Evolutionary conservation across 306 rosid genomes (phyloP).

Genomic region (Luffa acutangula): DNA sequence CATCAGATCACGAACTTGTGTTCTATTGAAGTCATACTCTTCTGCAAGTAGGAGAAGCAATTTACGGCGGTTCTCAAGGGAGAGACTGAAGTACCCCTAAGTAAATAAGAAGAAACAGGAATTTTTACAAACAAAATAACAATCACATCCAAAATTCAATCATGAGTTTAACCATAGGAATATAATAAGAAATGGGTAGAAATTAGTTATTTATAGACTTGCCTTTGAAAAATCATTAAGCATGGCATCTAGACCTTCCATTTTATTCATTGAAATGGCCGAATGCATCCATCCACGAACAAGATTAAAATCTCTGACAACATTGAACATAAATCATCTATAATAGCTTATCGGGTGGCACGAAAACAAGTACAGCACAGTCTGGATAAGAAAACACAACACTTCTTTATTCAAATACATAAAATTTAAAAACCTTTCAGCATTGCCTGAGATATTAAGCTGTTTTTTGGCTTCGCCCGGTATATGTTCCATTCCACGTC

Average conservation of each 20-base stretch:
- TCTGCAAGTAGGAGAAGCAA: conserved; percentile 62
- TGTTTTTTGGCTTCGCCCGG: conserved; percentile 18
- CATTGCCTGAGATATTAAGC: conserved; percentile 19
- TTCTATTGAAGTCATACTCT: conserved; percentile 76
- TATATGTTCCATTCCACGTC: conserved; percentile 5
- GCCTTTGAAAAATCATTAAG: conserved; percentile 74
- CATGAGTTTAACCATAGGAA: background rate
- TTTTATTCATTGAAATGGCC: conserved; percentile 65
- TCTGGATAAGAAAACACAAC: background rate
- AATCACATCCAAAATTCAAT: background rate
- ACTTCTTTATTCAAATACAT: background rate
- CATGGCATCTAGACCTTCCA: conserved; percentile 54
- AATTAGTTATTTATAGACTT: background rate
- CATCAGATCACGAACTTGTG: conserved; percentile 58
- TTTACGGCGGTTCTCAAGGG: conserved; percentile 47
- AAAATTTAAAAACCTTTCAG: conserved; percentile 38
- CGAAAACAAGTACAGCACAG: background rate
- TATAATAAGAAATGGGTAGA: background rate
- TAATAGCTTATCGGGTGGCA: background rate
- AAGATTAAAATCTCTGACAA: conserved; percentile 43
- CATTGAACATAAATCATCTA: background rate
- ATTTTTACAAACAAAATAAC: conserved; percentile 8
- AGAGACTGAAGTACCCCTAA: conserved; percentile 72
- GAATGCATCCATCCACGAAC: conserved; percentile 67
- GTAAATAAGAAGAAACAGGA: conserved; percentile 3